Conservation (phyloP, 164 flowering plant genomes). For the Tetracentron sinense region DNA sequence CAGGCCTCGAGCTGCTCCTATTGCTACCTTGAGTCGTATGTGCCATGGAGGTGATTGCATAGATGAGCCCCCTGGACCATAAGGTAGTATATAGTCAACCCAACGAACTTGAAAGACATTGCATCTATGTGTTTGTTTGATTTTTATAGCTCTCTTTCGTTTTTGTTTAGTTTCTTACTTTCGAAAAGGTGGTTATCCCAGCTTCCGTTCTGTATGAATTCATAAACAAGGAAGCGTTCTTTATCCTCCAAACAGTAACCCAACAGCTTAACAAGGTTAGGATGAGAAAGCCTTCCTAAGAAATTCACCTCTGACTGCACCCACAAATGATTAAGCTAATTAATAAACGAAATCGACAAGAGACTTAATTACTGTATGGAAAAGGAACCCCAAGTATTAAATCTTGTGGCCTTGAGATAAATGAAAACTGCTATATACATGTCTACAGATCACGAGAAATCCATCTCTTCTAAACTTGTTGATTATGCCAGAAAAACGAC, state of each 20-base stretch:
- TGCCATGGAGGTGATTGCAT: constrained; percentile 83
- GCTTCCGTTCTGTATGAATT: constrained; percentile 82
- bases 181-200: constrained; percentile 85
- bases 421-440: not conserved
- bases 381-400: too few relatives aligned
- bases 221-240: constrained; percentile 75
- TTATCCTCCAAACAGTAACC: constrained; percentile 77
- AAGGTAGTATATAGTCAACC: not conserved
- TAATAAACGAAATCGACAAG: not conserved
- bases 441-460: not conserved
- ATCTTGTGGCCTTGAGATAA: too few relatives aligned
- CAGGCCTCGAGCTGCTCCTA: constrained; percentile 83
- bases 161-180: constrained; percentile 44
- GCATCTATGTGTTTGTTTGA: too few relatives aligned
- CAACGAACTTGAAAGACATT: too few relatives aligned
- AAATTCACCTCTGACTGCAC: constrained; percentile 75
- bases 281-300: constrained; percentile 80
- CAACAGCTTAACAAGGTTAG: constrained; percentile 73
- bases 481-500: too few relatives aligned
- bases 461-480: too few relatives aligned
- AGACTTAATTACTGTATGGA: too few relatives aligned
- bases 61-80: constrained; percentile 51
- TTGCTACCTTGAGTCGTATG: constrained; percentile 58
- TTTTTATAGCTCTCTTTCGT: too few relatives aligned
- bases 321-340: not conserved